Evolutionary conservation across 768 basidiomycete species (phyloP), one percentile per base, ranked within the genome.

Genomic region (Podaxis sp.): DNA sequence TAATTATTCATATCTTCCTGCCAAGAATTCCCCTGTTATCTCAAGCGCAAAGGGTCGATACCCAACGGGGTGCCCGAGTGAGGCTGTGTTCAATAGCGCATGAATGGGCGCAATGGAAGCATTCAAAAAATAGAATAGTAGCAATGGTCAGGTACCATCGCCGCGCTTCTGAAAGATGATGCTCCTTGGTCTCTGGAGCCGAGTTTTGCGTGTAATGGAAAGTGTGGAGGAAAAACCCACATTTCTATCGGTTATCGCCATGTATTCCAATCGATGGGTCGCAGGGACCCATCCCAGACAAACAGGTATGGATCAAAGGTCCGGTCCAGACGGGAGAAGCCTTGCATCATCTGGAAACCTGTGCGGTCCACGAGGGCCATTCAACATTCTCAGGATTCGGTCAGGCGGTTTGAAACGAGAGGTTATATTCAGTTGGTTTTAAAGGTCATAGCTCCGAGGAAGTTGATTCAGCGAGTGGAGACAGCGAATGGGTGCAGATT

Each of bases 101-200:
- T 26, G 51, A 40, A 39, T 33, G 36, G 51, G 36, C 22, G 59
- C 59, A 52, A 60, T 52, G 59, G 59, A 52, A 60, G 49, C 13
- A 26, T 26, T 26, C 33, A 33, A 44, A 60, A 58, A 38, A 52
- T 30, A 42, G 26, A 28, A 38, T 40, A 40, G 33, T 8, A 49
- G 46, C 8, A 38, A 5, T 40, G 39, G 36, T 39, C 59, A 60
- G 59, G 59, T 40, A 52, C 48, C 48, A 24, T 36, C 42, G 12
- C 22, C 38, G 19, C 15, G 36, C 33, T 60, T 52, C 58, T 59
- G 17, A 26, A 30, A n/a, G 4, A 22, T n/a, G 17, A n/a, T 19
- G 9, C 8, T 9, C 19, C 54, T 24, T 42, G 30, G 54, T 44
- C 38, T 11, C 28, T 57, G 56, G 42, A 57, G 24, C 42, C 56